These are phyloP conservation scores for Volvariella volvacea DNA, from an alignment of 1,284 basidiomycete species.

Conservation along the genomic window DNA sequence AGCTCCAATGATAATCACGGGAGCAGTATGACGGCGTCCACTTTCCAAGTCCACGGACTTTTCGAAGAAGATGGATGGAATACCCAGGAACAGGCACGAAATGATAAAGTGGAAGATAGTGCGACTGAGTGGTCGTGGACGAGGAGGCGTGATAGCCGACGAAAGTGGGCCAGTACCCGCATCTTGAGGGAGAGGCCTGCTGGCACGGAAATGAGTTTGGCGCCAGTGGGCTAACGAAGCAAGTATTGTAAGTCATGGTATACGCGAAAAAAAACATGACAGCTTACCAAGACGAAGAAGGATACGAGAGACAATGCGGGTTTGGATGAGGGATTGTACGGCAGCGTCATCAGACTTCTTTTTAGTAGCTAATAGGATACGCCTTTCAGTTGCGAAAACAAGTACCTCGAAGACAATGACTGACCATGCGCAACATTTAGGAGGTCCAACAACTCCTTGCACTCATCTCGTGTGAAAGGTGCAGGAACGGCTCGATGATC, in stretches of 20 bases:
- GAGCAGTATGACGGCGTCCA: conserved; percentile 44
- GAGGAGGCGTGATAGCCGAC: conserved; percentile 5
- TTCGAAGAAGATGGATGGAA: conserved; percentile 64
- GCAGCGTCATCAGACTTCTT: not conserved
- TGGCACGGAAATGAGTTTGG: conserved; percentile 59
- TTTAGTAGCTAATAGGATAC: too few relatives aligned
- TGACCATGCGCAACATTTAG: conserved; percentile 41
- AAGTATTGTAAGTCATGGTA: conserved; percentile 2
- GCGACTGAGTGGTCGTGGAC: conserved; percentile 36
- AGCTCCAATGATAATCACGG: conserved; percentile 55
- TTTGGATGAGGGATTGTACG: conserved; percentile 40
- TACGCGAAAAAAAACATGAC: not conserved
- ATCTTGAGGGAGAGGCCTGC: conserved; percentile 54
- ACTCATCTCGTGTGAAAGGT: conserved; percentile 68
- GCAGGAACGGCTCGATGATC: conserved; percentile 45
- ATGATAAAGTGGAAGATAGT: conserved; percentile 49
- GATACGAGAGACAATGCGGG: conserved; percentile 60
- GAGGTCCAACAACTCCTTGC: conserved; percentile 60
- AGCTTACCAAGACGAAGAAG: conserved; percentile 58
- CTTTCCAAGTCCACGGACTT: conserved; percentile 54
- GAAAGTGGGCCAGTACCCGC: conserved; percentile 13
- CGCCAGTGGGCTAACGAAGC: conserved; percentile 57
- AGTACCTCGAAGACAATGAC: conserved; percentile 5
- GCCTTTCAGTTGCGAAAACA: too few relatives aligned
- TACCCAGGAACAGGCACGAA: conserved; percentile 59